Base-by-base conservation (phyloP, 352 stramenopile genomes). In the Globisporangium lucens region DNA sequence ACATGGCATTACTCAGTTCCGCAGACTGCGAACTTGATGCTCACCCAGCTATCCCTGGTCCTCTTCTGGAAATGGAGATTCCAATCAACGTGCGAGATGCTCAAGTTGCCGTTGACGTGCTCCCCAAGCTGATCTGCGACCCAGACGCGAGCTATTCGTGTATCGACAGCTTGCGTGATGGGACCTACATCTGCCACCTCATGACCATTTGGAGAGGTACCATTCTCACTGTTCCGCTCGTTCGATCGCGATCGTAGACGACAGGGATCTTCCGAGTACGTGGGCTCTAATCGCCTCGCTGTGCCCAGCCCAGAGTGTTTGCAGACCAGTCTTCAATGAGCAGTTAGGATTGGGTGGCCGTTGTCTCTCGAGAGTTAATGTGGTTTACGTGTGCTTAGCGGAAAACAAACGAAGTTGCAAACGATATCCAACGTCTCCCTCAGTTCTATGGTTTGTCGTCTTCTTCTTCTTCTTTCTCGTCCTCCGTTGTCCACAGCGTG, bases 401-500 rank as follows among this genome's bases (percentile, higher is more conserved):
- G 13, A 38, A 22, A 58, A 36, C 52, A 35, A 56, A 56, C 3
- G 22, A 56, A 33, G 22, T 30, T 15, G 15, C 51, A 35, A 29
- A 57, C 51, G 4, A 35, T 10, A n/a, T 30, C 7, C 51, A 56
- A 7, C 41, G 41, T 7, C 6, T 17, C 9, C 2, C 22, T 33
- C 15, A 59, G 29, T 43, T 38, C 53, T 41, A 17, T 27, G 29
- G 53, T 29, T 98, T 91, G 60, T 95, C 90, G 38, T 93, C 83
- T 56, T 85, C 83, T 49, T 60, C 22, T 43, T 94, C 85, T 52
- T 86, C 85, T 53, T 60, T 33, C 30, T 33, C 3, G 30, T 33
- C 30, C 5, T 69, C 15, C 24, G 57, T 97, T 35, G 95, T 99
- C 97, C 96, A 99, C 56, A 99, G 79, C 17, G 96, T 99, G 49